Conservation (phyloP, 2,329 filamentous ascomycete species). For the Rutstroemia sp. region DNA sequence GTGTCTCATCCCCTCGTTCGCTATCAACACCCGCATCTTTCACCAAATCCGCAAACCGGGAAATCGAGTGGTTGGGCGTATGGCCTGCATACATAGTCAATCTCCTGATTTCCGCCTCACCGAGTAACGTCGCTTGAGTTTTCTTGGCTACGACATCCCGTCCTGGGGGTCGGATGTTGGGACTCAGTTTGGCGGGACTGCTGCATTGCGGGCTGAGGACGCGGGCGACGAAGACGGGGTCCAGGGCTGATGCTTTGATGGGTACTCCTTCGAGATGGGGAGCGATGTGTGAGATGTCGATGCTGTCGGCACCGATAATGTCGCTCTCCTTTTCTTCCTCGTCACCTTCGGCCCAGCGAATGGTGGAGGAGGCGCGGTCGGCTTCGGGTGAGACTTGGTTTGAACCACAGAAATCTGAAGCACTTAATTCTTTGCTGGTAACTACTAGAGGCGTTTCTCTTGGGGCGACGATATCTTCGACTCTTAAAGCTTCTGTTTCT, state of each 20-base stretch:
- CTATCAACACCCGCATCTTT: conserved; percentile 5
- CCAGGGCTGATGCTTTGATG: conserved; percentile 46
- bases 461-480: conserved; percentile 24
- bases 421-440: conserved; percentile 26
- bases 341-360: conserved; percentile 3
- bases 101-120: conserved; percentile 37
- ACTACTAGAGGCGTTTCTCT: conserved; percentile 25
- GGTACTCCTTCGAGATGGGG: conserved; percentile 53
- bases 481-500: conserved; percentile 17
- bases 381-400: conserved; percentile 14
- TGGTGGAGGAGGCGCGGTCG: conserved; percentile 16
- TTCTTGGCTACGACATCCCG: conserved; percentile 11
- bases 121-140: conserved; percentile 8
- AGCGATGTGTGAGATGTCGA: conserved; percentile 51
- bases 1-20: conserved; percentile 23
- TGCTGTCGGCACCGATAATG: conserved; percentile 29
- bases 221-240: conserved; percentile 25
- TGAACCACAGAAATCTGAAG: conserved; percentile 25
- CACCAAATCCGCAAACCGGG: conserved; percentile 40
- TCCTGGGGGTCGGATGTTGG: conserved; percentile 15
- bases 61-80: conserved; percentile 50
- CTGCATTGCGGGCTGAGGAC: conserved; percentile 22
- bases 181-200: conserved; percentile 23
- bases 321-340: not conserved
- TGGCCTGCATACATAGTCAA: conserved; percentile 57